A percentile compares a stretch with the other conserved stretches of the same genome.
Conservation (phyloP, 768 basidiomycete species). For the Pisolithus sp. region DNA sequence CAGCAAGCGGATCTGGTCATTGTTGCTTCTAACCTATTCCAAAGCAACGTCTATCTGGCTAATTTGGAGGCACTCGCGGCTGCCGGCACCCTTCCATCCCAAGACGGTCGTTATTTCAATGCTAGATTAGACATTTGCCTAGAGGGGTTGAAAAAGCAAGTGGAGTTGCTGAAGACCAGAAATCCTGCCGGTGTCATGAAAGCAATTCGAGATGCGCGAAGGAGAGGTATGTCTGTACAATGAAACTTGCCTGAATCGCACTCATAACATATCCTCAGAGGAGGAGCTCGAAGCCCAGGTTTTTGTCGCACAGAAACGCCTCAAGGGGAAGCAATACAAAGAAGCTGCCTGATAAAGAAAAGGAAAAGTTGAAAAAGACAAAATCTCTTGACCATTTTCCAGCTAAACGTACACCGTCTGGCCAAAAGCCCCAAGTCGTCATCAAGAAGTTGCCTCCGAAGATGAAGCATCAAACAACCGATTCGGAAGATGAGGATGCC, state of each 20-base stretch:
- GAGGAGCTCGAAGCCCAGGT: conserved; percentile 45
- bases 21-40: conserved; percentile 82
- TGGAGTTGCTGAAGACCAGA: conserved; percentile 58
- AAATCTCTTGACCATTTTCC: conserved; percentile 16
- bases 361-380: conserved; percentile 12
- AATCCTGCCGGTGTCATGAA: conserved; percentile 58
- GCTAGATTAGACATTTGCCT: conserved; percentile 66
- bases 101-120: conserved; percentile 85
- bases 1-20: conserved; percentile 82
- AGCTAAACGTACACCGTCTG: conserved; percentile 30
- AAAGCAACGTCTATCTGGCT: conserved; percentile 67
- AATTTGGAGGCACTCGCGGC: conserved; percentile 69
- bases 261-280: conserved; percentile 29
- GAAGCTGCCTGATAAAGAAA: conserved; percentile 43
- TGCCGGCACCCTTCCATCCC: conserved; percentile 61
- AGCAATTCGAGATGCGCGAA: conserved; percentile 57
- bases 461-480: conserved; percentile 15
- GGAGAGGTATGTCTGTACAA: conserved; percentile 41
- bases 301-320: conserved; percentile 50
- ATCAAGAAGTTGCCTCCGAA: conserved; percentile 31
- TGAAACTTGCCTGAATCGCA: neutral
- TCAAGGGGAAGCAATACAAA: conserved; percentile 71
- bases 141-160: conserved; percentile 53
- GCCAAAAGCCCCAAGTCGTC: conserved; percentile 52
- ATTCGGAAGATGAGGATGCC: conserved; percentile 29